Conservation (phyloP, 495 filamentous ascomycete genomes). For the Daldinia loculata region DNA sequence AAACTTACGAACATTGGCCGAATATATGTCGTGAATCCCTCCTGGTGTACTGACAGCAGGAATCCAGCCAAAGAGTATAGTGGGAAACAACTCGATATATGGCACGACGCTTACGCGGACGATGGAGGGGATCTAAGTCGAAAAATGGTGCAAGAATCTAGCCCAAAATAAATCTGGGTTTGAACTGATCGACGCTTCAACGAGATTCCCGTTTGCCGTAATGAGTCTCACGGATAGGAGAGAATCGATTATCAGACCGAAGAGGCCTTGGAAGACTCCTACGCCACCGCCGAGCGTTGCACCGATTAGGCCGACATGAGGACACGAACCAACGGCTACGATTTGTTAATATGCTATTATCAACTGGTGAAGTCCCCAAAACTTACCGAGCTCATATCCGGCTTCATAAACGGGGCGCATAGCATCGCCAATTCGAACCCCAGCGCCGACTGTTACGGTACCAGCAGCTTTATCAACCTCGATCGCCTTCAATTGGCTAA, state of each 20-base stretch:
- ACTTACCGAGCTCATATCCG: slow-evolving; percentile 48
- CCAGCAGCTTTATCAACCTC: slow-evolving; percentile 27
- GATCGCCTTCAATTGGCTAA: slow-evolving; percentile 44
- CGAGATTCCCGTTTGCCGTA: slow-evolving; percentile 45
- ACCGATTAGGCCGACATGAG: slow-evolving; percentile 48
- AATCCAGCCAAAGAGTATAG: neutral
- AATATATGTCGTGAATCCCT: neutral
- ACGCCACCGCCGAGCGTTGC: slow-evolving; percentile 54
- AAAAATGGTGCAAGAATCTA: slow-evolving; percentile 36
- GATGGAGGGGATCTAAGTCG: slow-evolving; percentile 26
- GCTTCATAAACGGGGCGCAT: slow-evolving; percentile 38
- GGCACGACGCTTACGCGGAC: slow-evolving; percentile 19
- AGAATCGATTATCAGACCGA: slow-evolving; percentile 51
- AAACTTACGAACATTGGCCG: slow-evolving; percentile 17
- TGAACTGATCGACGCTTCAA: slow-evolving; percentile 44
- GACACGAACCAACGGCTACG: slow-evolving; percentile 40
- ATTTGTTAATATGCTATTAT: neutral
- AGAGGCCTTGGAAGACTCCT: slow-evolving; percentile 46
- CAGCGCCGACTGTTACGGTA: slow-evolving; percentile 42
- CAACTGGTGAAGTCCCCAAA: neutral
- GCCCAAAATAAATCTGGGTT: slow-evolving; percentile 60
- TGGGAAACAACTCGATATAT: neutral
- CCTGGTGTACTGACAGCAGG: neutral
- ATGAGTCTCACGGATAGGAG: slow-evolving; percentile 48
- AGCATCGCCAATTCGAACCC: slow-evolving; percentile 31